Conservation (phyloP, 2,329 filamentous ascomycete species). For the Pseudogymnoascus verrucosus region DNA sequence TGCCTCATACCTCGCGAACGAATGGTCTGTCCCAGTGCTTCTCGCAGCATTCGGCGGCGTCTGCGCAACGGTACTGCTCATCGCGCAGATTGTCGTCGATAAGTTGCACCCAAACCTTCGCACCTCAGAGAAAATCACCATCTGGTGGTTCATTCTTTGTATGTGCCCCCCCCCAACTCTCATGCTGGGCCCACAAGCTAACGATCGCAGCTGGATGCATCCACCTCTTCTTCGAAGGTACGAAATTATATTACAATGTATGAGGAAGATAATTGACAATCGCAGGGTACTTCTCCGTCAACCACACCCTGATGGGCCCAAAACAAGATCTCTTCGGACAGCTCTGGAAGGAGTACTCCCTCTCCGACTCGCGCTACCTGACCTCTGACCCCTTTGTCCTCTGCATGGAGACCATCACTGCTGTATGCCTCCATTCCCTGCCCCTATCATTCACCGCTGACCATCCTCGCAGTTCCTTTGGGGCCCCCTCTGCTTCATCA, state of each 20-base stretch:
- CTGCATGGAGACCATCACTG: conserved; percentile 48
- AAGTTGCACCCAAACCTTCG: conserved; percentile 44
- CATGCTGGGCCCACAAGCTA: background rate
- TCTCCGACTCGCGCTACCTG: conserved; percentile 49
- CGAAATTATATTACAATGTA: background rate
- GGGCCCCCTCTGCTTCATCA: conserved; percentile 50
- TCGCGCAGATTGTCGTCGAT: conserved; percentile 47
- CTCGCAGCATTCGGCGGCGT: conserved; percentile 51
- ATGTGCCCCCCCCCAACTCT: conserved; percentile 33
- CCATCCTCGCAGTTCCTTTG: conserved; percentile 38
- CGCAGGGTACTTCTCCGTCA: conserved; percentile 40
- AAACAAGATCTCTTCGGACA: conserved; percentile 40
- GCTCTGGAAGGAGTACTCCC: conserved; percentile 51
- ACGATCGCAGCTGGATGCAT: conserved; percentile 22
- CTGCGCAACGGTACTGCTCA: conserved; percentile 48
- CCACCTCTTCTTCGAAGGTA: conserved; percentile 30
- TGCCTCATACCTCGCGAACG: conserved; percentile 57
- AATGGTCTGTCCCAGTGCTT: conserved; percentile 49
- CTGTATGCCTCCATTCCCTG: conserved; percentile 22
- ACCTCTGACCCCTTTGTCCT: conserved; percentile 45
- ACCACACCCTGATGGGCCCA: conserved; percentile 35
- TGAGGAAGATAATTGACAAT: background rate
- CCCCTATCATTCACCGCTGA: background rate
- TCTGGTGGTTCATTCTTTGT: conserved; percentile 72
- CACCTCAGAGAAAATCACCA: conserved; percentile 46